These are phyloP conservation scores for Ogataea saltuana DNA, from an alignment of 805 yeast genomes.

Conservation along the genomic window DNA sequence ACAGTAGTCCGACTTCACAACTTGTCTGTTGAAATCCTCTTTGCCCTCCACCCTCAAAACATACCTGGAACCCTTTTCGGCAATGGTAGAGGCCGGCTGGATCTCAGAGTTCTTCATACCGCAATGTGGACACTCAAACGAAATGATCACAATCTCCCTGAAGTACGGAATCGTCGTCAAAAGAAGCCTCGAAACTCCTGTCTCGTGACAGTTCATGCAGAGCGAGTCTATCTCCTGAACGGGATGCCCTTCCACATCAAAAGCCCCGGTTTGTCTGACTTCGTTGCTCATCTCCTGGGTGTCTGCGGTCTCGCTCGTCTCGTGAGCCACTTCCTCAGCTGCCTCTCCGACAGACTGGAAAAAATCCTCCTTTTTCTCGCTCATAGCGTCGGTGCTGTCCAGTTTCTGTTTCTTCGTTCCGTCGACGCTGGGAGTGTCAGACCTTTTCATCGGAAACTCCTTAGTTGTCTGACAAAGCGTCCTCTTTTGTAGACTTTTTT, in stretches of 20 bases:
- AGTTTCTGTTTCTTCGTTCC: conserved; percentile 32
- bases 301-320: conserved; percentile 28
- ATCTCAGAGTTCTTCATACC: conserved; percentile 87
- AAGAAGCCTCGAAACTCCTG: conserved; percentile 80
- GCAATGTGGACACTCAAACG: conserved; percentile 95
- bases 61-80: conserved; percentile 82
- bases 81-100: conserved; percentile 93
- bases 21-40: conserved; percentile 83
- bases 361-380: conserved; percentile 40
- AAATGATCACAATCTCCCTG: conserved; percentile 88
- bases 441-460: conserved; percentile 21
- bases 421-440: conserved; percentile 15
- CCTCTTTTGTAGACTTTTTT: neutral
- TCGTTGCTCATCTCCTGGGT: conserved; percentile 38
- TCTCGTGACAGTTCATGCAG: conserved; percentile 92
- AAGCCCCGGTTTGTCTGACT: conserved; percentile 69
- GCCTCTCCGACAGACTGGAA: conserved; percentile 63
- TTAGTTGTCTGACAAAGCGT: neutral
- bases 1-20: conserved; percentile 88
- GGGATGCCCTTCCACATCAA: conserved; percentile 86
- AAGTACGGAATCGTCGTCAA: conserved; percentile 90
- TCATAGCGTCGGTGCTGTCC: conserved; percentile 19
- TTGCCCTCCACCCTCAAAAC: conserved; percentile 63
- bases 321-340: conserved; percentile 47
- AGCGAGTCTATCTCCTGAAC: conserved; percentile 93